A percentile compares a stretch with the other conserved stretches of the same genome.
Conservation (phyloP, 164 flowering plant species). For the Macadamia tetraphylla region DNA sequence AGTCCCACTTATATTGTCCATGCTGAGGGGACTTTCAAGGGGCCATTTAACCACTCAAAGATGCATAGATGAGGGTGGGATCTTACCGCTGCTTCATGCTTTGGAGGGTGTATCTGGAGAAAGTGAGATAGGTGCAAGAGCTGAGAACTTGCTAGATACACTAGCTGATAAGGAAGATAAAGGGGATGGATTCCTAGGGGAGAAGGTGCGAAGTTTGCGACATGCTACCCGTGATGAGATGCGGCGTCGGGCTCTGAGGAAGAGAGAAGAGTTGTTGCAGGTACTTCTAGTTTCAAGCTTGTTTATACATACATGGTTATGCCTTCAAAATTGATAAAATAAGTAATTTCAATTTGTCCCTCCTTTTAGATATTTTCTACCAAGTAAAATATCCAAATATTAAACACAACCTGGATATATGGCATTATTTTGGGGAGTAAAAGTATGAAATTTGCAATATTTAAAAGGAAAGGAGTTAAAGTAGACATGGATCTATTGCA, state of each 20-base stretch:
- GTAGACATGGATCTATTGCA: no score
- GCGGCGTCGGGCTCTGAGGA: slow-evolving; percentile 83
- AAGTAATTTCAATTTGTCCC: no score
- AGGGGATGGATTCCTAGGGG: slow-evolving; percentile 83
- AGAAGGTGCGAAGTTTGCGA: slow-evolving; percentile 66
- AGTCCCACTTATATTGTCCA: slow-evolving; percentile 85
- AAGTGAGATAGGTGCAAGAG: slow-evolving; percentile 96
- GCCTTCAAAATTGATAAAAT: neutral
- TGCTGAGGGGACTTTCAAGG: slow-evolving; percentile 92
- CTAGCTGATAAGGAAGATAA: slow-evolving; percentile 76
- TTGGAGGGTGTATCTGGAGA: slow-evolving; percentile 94
- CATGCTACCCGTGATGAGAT: slow-evolving; percentile 93
- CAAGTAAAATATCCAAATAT: no score
- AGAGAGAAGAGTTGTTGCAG: slow-evolving; percentile 82
- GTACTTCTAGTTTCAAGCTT: slow-evolving; percentile 29
- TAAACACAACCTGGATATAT: neutral
- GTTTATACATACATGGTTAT: slow-evolving; percentile 1
- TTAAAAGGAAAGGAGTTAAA: no score
- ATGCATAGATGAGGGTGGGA: slow-evolving; percentile 77
- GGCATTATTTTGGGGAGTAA: neutral
- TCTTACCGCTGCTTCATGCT: slow-evolving; percentile 90
- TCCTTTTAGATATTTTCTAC: no score
- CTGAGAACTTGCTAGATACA: slow-evolving; percentile 92
- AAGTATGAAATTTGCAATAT: no score
- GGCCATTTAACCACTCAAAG: slow-evolving; percentile 85